These are phyloP conservation scores for Yamadazyma spencermartinsiae DNA, from an alignment of 1,139 yeast species.

Conservation along the genomic window DNA sequence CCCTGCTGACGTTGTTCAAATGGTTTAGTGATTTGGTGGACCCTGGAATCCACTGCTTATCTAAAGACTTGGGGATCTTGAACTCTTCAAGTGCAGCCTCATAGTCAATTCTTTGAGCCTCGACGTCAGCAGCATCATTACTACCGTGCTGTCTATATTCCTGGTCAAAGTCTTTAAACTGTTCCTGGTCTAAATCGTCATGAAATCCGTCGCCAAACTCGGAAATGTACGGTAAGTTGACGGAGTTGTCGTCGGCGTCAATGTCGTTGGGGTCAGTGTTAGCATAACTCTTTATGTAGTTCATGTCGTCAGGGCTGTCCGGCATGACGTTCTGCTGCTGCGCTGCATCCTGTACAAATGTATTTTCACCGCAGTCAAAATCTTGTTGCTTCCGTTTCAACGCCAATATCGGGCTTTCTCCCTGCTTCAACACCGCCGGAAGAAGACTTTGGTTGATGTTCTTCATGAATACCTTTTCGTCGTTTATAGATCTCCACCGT, in stretches of 20 bases:
- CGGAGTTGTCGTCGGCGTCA: slow-evolving; percentile 8
- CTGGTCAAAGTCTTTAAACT: slow-evolving; percentile 30
- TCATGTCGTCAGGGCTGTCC: slow-evolving; percentile 1
- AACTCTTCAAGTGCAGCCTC: slow-evolving; percentile 27
- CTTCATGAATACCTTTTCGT: slow-evolving; percentile 32
- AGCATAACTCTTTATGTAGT: slow-evolving; percentile 1
- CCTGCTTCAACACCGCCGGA: slow-evolving; percentile 37
- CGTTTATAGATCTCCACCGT: slow-evolving; percentile 31
- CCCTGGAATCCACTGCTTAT: slow-evolving; percentile 12
- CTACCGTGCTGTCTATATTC: no score
- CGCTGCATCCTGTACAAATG: background rate
- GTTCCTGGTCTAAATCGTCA: slow-evolving; percentile 9
- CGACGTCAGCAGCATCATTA: no score
- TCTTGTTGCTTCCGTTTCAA: slow-evolving; percentile 25
- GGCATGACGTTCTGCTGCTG: no score
- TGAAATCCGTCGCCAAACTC: slow-evolving; percentile 29
- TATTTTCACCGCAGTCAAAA: background rate
- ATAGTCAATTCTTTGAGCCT: slow-evolving; percentile 16
- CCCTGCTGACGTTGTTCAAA: no score
- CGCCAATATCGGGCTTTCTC: slow-evolving; percentile 35
- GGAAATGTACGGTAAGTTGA: slow-evolving; percentile 22
- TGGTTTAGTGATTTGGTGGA: slow-evolving; percentile 13
- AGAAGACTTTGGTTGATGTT: slow-evolving; percentile 33
- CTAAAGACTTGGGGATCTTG: slow-evolving; percentile 30
- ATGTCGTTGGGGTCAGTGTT: background rate